A percentile compares a stretch with the other conserved stretches of the same genome.
These are phyloP conservation scores for Lasiodiplodia citricola DNA, from an alignment of 2,329 filamentous ascomycete genomes.

Conservation along the genomic window DNA sequence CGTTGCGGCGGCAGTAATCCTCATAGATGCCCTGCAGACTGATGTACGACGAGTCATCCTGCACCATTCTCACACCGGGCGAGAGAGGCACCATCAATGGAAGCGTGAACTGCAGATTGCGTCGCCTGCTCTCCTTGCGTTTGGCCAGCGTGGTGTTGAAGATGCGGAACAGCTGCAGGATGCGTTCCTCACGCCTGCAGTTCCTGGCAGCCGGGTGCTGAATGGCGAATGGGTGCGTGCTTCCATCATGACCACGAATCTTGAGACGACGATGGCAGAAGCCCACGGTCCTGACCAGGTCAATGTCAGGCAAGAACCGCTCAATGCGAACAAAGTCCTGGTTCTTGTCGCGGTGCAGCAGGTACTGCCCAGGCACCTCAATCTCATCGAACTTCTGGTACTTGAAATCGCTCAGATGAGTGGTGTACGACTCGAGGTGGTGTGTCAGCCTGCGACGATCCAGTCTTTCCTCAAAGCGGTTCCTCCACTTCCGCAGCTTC, in stretches of 20 bases:
- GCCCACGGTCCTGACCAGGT: conserved; percentile 87
- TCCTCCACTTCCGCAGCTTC: conserved; percentile 92
- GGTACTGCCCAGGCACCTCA: conserved; percentile 94
- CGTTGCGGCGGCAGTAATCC: conserved; percentile 87
- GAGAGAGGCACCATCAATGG: conserved; percentile 95
- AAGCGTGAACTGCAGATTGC: conserved; percentile 94
- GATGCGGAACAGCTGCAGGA: conserved; percentile 94
- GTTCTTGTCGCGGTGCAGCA: conserved; percentile 98
- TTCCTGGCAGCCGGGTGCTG: conserved; percentile 94
- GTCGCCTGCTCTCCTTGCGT: conserved; percentile 91
- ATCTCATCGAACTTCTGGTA: conserved; percentile 99
- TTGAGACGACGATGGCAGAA: conserved; percentile 91
- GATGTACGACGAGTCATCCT: conserved; percentile 93
- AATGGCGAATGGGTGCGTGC: conserved; percentile 93
- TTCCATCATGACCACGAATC: conserved; percentile 97
- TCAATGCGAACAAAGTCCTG: conserved; percentile 98
- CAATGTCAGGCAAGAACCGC: conserved; percentile 92
- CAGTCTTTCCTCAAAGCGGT: conserved; percentile 97
- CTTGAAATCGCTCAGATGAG: conserved; percentile 92
- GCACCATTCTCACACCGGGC: conserved; percentile 91
- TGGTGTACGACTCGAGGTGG: conserved; percentile 83
- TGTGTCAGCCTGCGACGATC: conserved; percentile 78
- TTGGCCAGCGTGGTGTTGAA: conserved; percentile 92
- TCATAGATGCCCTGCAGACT: conserved; percentile 95
- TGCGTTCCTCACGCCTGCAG: conserved; percentile 91